A percentile compares a stretch with the other conserved stretches of the same genome.
phyloP scores from a whole-genome alignment of 1,284 basidiomycete species.

The Sanghuangporus weigelae region DNA sequence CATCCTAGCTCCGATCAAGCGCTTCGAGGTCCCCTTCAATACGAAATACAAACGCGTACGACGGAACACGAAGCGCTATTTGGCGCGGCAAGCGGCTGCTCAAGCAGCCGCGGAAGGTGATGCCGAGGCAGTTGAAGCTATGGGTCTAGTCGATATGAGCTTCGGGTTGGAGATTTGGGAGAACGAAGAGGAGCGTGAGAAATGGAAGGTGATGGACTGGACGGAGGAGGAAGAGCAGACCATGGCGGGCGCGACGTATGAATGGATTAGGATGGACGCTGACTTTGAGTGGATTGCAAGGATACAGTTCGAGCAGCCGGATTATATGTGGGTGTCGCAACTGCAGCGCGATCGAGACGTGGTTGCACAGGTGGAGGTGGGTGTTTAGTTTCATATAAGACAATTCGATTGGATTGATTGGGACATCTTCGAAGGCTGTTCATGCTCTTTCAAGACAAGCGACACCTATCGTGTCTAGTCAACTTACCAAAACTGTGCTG shows the following conservation, averaged over 20 bases:
- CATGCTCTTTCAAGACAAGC: slow-evolving; percentile 78
- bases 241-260: slow-evolving; percentile 94
- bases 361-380: slow-evolving; percentile 93
- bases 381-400: slow-evolving; percentile 23
- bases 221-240: slow-evolving; percentile 92
- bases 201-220: slow-evolving; percentile 98
- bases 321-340: slow-evolving; percentile 99
- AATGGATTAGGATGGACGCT: slow-evolving; percentile 99
- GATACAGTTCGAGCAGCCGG: slow-evolving; percentile 91
- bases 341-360: slow-evolving; percentile 95
- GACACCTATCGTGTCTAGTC: slow-evolving; percentile 87
- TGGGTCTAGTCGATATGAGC: slow-evolving; percentile 91
- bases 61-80: slow-evolving; percentile 90
- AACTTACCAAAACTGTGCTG: slow-evolving; percentile 88
- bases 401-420: slow-evolving; percentile 3
- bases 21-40: slow-evolving; percentile 97
- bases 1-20: slow-evolving; percentile 81
- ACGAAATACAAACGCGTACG: slow-evolving; percentile 99
- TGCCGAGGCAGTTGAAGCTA: slow-evolving; percentile 86
- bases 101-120: slow-evolving; percentile 91
- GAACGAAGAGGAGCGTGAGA: slow-evolving; percentile 85
- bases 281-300: slow-evolving; percentile 98
- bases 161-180: slow-evolving; percentile 98
- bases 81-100: slow-evolving; percentile 90
- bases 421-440: slow-evolving; percentile 58